A percentile compares a stretch with the other conserved stretches of the same genome.
Evolutionary conservation across 306 rosid species (phyloP).

Genomic region (Inga leiocalycina): DNA sequence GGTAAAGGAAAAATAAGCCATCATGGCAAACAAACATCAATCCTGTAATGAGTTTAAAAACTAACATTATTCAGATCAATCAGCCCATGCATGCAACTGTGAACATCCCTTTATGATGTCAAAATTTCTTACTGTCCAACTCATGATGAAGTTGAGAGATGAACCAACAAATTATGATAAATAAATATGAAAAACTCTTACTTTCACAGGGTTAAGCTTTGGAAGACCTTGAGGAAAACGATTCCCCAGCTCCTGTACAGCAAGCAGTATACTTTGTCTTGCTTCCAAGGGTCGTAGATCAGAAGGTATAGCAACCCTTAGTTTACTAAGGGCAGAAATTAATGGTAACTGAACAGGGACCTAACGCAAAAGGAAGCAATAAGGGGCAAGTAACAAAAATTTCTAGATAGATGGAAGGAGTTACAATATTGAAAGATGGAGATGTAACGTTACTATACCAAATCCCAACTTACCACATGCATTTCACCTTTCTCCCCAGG

Average conservation of each 20-base stretch:
- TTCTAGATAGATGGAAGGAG: slow-evolving; percentile 19
- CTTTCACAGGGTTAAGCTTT: slow-evolving; percentile 93
- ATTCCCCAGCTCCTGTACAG: slow-evolving; percentile 81
- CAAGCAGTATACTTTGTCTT: slow-evolving; percentile 92
- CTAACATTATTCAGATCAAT: background rate
- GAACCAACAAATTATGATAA: slow-evolving; percentile 29
- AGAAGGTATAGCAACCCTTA: slow-evolving; percentile 79
- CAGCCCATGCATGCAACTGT: background rate
- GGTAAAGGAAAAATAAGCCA: background rate
- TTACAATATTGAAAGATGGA: slow-evolving; percentile 3
- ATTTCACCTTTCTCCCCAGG: slow-evolving; percentile 99
- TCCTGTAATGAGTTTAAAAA: background rate
- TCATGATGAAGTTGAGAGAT: slow-evolving; percentile 14
- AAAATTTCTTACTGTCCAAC: background rate
- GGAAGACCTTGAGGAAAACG: slow-evolving; percentile 98
- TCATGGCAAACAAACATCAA: background rate
- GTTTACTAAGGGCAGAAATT: slow-evolving; percentile 82
- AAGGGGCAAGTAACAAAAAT: slow-evolving; percentile 6
- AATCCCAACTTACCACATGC: slow-evolving; percentile 83
- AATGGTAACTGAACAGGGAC: slow-evolving; percentile 94
- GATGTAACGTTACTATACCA: background rate
- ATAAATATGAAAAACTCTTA: slow-evolving; percentile 39
- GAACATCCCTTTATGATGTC: slow-evolving; percentile 13
- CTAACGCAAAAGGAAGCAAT: slow-evolving; percentile 47
- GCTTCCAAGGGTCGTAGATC: slow-evolving; percentile 97